A percentile compares a stretch with the other conserved stretches of the same genome.
phyloP scores from a whole-genome alignment of 495 filamentous ascomycete species.

The Aspergillus funiculosus region DNA sequence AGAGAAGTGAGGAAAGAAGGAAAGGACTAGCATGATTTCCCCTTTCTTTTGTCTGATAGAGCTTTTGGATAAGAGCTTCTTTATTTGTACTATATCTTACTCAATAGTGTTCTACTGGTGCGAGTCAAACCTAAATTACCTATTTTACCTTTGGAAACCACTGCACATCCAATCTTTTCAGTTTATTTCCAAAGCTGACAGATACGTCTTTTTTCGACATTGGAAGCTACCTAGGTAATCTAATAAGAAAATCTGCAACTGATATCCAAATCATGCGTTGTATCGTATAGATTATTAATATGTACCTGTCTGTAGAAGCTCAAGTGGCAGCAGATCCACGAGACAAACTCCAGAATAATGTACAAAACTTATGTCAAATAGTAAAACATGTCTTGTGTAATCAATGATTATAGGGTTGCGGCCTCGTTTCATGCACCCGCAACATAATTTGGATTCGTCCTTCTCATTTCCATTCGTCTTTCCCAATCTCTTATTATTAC shows the following conservation, averaged over 20 bases:
- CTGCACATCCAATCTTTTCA: too few species aligned
- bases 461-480: not conserved
- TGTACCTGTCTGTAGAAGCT: not conserved
- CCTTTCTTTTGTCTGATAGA: not conserved
- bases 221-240: too few species aligned
- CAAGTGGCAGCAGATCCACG: not conserved
- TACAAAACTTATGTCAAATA: constrained; percentile 8
- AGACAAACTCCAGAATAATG: constrained; percentile 9
- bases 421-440: not conserved
- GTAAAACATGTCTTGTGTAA: constrained; percentile 7
- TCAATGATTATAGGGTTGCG: not conserved
- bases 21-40: constrained; percentile 28
- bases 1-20: constrained; percentile 45
- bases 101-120: constrained; percentile 3
- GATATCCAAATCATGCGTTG: too few species aligned
- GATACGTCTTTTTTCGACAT: too few species aligned
- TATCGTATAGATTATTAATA: too few species aligned
- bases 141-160: not conserved
- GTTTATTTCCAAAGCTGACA: too few species aligned
- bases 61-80: not conserved
- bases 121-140: not conserved
- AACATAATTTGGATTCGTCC: not conserved
- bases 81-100: constrained; percentile 14
- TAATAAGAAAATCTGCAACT: too few species aligned
- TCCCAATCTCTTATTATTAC: too few species aligned